Percentiles rank a stretch among this genome's conserved stretches.
Evolutionary conservation across 208 protist species (phyloP).

Genomic region (Trypanosoma rangeli): DNA sequence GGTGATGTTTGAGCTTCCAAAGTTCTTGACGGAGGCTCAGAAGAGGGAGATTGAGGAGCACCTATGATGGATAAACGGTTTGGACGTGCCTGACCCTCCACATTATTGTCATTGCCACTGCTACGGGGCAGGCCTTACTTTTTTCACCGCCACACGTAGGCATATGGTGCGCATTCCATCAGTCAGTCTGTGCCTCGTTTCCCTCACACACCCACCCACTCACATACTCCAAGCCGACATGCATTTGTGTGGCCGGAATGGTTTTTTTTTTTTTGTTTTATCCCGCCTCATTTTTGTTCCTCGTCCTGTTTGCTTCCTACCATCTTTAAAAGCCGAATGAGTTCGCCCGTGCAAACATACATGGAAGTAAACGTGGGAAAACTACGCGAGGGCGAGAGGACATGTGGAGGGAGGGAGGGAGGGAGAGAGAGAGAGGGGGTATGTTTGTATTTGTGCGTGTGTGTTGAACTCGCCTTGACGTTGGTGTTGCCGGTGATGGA

Average conservation of each 20-base stretch:
- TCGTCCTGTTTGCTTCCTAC: not conserved
- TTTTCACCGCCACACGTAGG: not conserved
- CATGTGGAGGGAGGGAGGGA: too few relatives aligned
- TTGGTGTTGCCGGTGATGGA: not conserved
- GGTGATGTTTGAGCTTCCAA: constrained; percentile 79
- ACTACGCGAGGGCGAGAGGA: not conserved
- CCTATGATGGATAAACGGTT: constrained; percentile 8
- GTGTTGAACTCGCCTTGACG: not conserved
- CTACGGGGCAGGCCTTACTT: not conserved
- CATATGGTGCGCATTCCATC: too few relatives aligned
- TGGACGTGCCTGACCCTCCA: not conserved
- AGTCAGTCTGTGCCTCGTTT: too few relatives aligned
- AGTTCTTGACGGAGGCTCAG: constrained; percentile 50
- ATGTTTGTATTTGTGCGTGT: not conserved
- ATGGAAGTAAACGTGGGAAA: not conserved
- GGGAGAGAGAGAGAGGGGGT: too few relatives aligned
- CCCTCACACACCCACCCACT: too few relatives aligned
- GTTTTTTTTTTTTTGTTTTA: not conserved
- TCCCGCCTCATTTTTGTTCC: not conserved
- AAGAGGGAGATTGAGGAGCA: constrained; percentile 34
- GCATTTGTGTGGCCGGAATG: too few relatives aligned
- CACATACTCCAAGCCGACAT: too few relatives aligned
- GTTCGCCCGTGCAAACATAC: not conserved
- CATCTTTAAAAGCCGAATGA: not conserved
- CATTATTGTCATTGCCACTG: not conserved